These are phyloP conservation scores for Trichoderma virens DNA, from an alignment of 495 filamentous ascomycete genomes.

Conservation along the genomic window DNA sequence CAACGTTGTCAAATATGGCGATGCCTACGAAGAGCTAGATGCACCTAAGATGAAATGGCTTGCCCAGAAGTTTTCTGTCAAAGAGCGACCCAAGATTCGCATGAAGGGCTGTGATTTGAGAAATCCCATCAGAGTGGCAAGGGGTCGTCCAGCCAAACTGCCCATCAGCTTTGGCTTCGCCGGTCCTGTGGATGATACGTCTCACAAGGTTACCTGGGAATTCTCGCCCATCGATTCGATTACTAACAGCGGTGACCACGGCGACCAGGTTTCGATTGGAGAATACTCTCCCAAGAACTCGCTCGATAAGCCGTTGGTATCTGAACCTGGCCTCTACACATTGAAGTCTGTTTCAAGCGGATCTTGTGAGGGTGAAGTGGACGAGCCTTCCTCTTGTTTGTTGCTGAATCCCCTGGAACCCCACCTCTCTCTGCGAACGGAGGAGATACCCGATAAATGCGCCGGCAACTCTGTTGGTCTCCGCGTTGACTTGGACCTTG, in stretches of 20 bases:
- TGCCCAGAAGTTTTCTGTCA: constrained; percentile 72
- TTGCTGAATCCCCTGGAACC: constrained; percentile 88
- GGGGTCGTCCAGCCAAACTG: constrained; percentile 57
- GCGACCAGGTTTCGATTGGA: constrained; percentile 42
- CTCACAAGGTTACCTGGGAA: constrained; percentile 55
- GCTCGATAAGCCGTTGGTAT: constrained; percentile 48
- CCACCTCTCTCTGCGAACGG: constrained; percentile 57
- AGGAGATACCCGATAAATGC: constrained; percentile 88
- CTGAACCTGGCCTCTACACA: constrained; percentile 76
- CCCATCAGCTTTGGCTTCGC: constrained; percentile 63
- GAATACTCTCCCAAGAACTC: constrained; percentile 44
- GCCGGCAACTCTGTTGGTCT: constrained; percentile 88
- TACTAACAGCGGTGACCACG: constrained; percentile 56
- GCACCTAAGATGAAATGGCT: constrained; percentile 52
- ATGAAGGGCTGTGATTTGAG: constrained; percentile 67
- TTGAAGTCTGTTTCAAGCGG: constrained; percentile 68
- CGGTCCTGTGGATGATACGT: constrained; percentile 46
- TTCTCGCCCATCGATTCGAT: constrained; percentile 64
- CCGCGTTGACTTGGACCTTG: constrained; percentile 75
- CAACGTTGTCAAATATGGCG: constrained; percentile 77
- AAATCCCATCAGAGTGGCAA: constrained; percentile 72
- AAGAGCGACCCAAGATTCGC: constrained; percentile 71
- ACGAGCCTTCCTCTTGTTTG: constrained; percentile 86
- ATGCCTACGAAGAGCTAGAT: constrained; percentile 55
- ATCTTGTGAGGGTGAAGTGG: constrained; percentile 76